Base-by-base conservation (phyloP, 2,329 filamentous ascomycete genomes). In the Alternaria postmessia region DNA sequence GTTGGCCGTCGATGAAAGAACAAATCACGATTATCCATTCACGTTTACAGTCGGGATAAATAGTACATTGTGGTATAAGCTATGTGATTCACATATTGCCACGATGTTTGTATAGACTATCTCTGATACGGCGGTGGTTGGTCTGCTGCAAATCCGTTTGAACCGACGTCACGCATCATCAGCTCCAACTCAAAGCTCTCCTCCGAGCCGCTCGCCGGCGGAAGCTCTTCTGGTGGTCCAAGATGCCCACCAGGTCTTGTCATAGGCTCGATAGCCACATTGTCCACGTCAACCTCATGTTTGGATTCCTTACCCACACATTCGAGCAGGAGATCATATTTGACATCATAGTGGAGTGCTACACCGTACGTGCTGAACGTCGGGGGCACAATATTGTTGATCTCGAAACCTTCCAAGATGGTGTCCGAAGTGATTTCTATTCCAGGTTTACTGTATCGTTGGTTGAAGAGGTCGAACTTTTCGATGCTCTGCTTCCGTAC, bases 331-430 rank as follows among this genome's bases (percentile, higher is more conserved):
- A 71, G 20, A n/a, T 64, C 60, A 12, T 67, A 66, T 24, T 51
- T 59, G 36, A 72, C 51, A 36, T 64, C 62, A 38, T 72, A 71
- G 5, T 36, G 42, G 16, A 66, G 38, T 6, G 64, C 61, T 1
- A 71, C 32, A 4, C 64, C 61, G 22, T 71, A 71, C 9, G 68
- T 69, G 20, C 53, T 62, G 32, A 72, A 72, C 1, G 62, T 62
- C 4, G 70, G 67, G 4, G 63, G 62, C 7, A 70, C 59, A 16
- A 62, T 49, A 5, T 46, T 61, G 53, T 56, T 69, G 51, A 70
- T 61, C 9, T 58, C 59, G 24, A 68, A 63, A 12, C 55, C 57
- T 7, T 65, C 38, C n/a, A 66, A 20, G 3, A 32, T 34, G 1
- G 64, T 67, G 9, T 61, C 56, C 4, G 51, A 51, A 2, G 46